Base-by-base conservation (phyloP, 2,329 filamentous ascomycete genomes). In the Exophiala sideris region DNA sequence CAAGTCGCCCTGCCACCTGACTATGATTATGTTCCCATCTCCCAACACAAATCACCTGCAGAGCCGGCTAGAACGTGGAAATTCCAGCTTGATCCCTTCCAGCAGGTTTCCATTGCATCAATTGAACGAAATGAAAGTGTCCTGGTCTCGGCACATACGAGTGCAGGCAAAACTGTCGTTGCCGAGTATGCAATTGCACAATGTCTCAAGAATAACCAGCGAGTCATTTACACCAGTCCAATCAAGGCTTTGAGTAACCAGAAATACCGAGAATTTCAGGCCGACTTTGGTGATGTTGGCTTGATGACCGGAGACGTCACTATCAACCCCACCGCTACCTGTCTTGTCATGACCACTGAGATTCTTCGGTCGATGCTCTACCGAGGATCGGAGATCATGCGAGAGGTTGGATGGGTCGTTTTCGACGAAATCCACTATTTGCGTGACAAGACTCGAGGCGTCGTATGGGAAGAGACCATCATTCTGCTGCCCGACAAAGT, bases 351-450 rank as follows among this genome's bases (percentile, higher is more conserved):
- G 94, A 99, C 94, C 0, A 99, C 94, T 0, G 94, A 99, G 76
- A 99, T 99, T 90, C 73, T 99, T 68, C 87, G 94, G 45, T 97
- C 92, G 14, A 99, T 99, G 94, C 71, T 99, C 73, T 99, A 99
- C 72, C 84, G 94, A 63, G 94, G 94, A 56, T 97, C 94, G 0
- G 94, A 99, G 75, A 97, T 99, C 62, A 99, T 99, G 92, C 90
- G 94, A 63, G 94, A 99, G 76, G 95, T 99, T 1, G 91, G 88
- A 11, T 99, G 94, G 94, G 95, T 99, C 1, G 79, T 99, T 2
- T 99, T 99, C 65, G 94, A 99, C 72, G 94, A 99, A 72, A 95
- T 99, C 59, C 94, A 99, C 73, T 99, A 99, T 73, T 87, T 99
- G 84, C 85, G 94, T 67, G 94, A 99, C 73, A 95, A 95, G 73